phyloP scores from a whole-genome alignment of 1,284 basidiomycete species.

The Coniferiporia sulphurascens region DNA sequence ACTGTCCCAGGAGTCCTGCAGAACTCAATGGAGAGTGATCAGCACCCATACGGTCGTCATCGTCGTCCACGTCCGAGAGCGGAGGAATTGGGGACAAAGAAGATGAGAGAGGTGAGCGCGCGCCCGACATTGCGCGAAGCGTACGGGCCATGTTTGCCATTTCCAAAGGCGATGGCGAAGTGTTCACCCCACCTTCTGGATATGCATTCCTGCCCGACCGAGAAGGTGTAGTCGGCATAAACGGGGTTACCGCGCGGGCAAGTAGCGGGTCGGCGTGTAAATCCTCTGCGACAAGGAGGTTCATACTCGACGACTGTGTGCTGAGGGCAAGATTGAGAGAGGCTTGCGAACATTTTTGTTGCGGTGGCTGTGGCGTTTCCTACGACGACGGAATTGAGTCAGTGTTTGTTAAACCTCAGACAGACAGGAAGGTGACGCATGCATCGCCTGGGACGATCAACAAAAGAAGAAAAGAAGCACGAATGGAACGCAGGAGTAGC shows the following conservation, averaged over 20 bases:
- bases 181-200: not conserved
- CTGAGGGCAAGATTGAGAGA: not conserved
- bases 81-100: not conserved
- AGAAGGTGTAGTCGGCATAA: not conserved
- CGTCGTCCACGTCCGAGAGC: constrained; percentile 8
- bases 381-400: not conserved
- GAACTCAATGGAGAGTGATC: not conserved
- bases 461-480: not conserved
- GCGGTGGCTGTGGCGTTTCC: not conserved
- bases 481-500: not conserved
- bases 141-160: constrained; percentile 2
- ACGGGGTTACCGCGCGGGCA: constrained; percentile 6
- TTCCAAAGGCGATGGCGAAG: constrained; percentile 1
- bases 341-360: not conserved
- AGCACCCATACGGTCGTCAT: not conserved
- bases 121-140: not conserved
- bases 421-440: not conserved
- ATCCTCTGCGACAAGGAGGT: constrained; percentile 12
- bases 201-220: not conserved
- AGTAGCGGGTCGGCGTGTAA: constrained; percentile 4
- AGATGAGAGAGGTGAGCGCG: not conserved
- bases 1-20: constrained; percentile 10
- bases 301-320: not conserved
- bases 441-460: not conserved
- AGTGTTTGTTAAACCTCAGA: not conserved